Evolutionary conservation across 1,284 basidiomycete species (phyloP).

Genomic region (Sporisorium graminicola): DNA sequence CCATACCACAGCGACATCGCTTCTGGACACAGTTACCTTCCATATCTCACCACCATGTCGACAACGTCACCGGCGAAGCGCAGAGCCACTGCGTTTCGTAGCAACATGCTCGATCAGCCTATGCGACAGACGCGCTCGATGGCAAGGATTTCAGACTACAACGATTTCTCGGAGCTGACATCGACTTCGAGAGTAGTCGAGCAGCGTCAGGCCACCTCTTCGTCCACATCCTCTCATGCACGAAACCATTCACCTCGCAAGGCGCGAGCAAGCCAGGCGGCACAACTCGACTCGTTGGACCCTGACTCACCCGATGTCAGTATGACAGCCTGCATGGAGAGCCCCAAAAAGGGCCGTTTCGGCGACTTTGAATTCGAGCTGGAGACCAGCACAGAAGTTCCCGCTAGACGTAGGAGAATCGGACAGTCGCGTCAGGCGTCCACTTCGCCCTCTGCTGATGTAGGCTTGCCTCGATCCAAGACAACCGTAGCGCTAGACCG

Average conservation of each 20-base stretch:
- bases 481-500: slow-evolving; percentile 1
- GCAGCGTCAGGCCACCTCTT: slow-evolving; percentile 7
- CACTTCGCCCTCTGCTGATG: slow-evolving; percentile 25
- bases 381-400: slow-evolving; percentile 36
- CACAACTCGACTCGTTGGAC: slow-evolving; percentile 26
- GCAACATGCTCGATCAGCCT: slow-evolving; percentile 30
- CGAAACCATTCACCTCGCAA: slow-evolving; percentile 22
- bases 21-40: background rate
- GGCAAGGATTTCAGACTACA: slow-evolving; percentile 37
- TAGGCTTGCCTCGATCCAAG: slow-evolving; percentile 30
- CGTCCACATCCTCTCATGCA: slow-evolving; percentile 8
- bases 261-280: slow-evolving; percentile 26
- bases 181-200: background rate
- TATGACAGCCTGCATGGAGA: slow-evolving; percentile 43
- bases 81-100: slow-evolving; percentile 19
- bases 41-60: slow-evolving; percentile 20
- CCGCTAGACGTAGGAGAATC: slow-evolving; percentile 28
- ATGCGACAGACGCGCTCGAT: slow-evolving; percentile 53
- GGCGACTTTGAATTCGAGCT: slow-evolving; percentile 54
- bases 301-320: slow-evolving; percentile 33
- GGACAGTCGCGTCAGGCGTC: slow-evolving; percentile 7
- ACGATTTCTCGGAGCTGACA: slow-evolving; percentile 17
- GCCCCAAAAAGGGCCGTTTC: slow-evolving; percentile 45
- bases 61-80: slow-evolving; percentile 44
- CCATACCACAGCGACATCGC: background rate